Conservation (phyloP, 176 grass and related monocot species). For the Puya raimondii region DNA sequence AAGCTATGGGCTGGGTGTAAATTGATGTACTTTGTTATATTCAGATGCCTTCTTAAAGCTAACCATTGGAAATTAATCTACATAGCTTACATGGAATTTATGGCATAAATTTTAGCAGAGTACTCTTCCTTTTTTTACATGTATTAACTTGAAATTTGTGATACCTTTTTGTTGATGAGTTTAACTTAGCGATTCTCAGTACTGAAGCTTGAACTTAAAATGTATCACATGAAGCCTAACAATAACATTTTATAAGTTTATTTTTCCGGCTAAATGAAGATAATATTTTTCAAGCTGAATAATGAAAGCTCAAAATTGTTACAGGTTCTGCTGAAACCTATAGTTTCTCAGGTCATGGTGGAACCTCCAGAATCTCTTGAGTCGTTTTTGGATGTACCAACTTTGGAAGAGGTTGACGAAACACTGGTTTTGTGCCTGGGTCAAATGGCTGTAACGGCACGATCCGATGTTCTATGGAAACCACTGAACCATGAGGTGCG, state of each 20-base stretch:
- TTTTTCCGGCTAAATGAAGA: not conserved
- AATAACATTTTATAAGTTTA: not conserved
- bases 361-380: constrained; percentile 42
- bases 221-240: too few species aligned
- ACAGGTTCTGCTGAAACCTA: constrained; percentile 64
- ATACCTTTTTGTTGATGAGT: too few species aligned
- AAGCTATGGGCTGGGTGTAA: too few species aligned
- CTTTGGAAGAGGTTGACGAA: constrained; percentile 75
- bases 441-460: constrained; percentile 86
- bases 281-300: not conserved
- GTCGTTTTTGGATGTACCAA: constrained; percentile 25
- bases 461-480: constrained; percentile 86
- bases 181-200: too few species aligned
- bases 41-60: too few species aligned
- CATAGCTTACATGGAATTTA: too few species aligned
- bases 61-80: too few species aligned
- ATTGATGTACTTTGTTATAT: too few species aligned
- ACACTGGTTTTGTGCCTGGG: constrained; percentile 63
- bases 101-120: too few species aligned
- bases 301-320: constrained; percentile 14
- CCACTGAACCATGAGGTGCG: constrained; percentile 95
- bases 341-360: constrained; percentile 50
- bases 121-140: too few species aligned
- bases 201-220: too few species aligned
- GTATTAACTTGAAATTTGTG: too few species aligned